Evolutionary conservation across 1,284 basidiomycete species (phyloP).

Genomic region (Cutaneotrichosporon dermatis): DNA sequence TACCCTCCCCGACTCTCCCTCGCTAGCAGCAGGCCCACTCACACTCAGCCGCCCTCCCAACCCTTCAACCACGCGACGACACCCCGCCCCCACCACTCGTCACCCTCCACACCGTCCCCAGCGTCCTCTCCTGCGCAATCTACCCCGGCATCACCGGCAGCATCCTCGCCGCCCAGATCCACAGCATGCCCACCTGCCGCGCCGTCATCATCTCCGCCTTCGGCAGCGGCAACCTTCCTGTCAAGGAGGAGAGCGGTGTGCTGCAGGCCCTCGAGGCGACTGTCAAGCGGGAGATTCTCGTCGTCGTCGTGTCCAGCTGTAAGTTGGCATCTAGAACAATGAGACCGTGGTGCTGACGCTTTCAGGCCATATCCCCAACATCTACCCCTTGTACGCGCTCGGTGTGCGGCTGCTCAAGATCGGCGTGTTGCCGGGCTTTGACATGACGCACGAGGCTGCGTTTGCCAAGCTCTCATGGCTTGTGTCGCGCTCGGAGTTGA

Average conservation of each 20-base stretch:
- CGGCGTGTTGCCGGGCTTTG: constrained; percentile 43
- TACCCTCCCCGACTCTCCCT: too few species aligned
- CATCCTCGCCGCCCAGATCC: constrained; percentile 41
- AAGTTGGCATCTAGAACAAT: neutral
- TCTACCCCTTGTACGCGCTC: constrained; percentile 46
- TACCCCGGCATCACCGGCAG: constrained; percentile 42
- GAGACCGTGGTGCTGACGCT: neutral
- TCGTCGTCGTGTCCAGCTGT: constrained; percentile 47
- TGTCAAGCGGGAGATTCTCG: constrained; percentile 40
- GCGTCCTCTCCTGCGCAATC: constrained; percentile 35
- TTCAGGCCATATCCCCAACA: constrained; percentile 40
- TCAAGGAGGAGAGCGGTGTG: constrained; percentile 35
- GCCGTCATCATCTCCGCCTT: constrained; percentile 45
- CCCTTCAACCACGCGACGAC: constrained; percentile 19
- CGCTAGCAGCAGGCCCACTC: too few species aligned
- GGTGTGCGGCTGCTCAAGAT: constrained; percentile 37
- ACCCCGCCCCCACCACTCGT: constrained; percentile 28
- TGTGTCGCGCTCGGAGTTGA: constrained; percentile 35
- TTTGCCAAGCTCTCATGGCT: constrained; percentile 47
- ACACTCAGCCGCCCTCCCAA: constrained; percentile 16
- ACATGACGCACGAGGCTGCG: constrained; percentile 47
- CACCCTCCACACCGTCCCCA: constrained; percentile 28
- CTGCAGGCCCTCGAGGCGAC: constrained; percentile 33
- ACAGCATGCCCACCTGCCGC: constrained; percentile 38
- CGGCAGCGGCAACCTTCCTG: constrained; percentile 42